Evolutionary conservation across 1,139 yeast genomes (phyloP).

Genomic region (Yamadazyma trypodendri): DNA sequence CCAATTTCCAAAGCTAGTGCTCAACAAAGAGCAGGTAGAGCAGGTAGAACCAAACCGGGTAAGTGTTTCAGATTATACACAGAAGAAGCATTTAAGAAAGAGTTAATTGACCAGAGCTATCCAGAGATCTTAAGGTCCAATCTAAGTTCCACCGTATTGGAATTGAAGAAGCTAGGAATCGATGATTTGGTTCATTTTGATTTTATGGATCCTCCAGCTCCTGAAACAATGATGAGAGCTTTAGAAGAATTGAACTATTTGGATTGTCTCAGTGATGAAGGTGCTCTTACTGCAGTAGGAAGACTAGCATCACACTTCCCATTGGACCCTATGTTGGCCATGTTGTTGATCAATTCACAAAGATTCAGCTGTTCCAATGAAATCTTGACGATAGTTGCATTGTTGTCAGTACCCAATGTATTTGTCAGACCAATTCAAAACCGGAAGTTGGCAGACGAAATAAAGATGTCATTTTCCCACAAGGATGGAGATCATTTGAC

Average conservation of each 20-base stretch:
- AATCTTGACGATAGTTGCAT: constrained; percentile 81
- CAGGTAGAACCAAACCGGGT: constrained; percentile 99
- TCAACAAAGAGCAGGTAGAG: constrained; percentile 99
- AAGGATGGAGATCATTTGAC: constrained; percentile 96
- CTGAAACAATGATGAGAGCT: constrained; percentile 99
- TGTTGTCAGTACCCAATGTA: constrained; percentile 91
- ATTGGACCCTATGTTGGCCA: constrained; percentile 92
- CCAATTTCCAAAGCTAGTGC: constrained; percentile 98
- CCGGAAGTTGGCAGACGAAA: constrained; percentile 88
- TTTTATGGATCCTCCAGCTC: constrained; percentile 99
- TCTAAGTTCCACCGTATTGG: constrained; percentile 87
- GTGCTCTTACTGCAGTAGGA: constrained; percentile 85
- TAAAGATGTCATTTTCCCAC: constrained; percentile 84
- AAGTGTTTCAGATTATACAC: constrained; percentile 95
- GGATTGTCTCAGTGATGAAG: constrained; percentile 88
- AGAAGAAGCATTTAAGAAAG: constrained; percentile 94
- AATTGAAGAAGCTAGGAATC: constrained; percentile 87
- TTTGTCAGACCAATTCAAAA: constrained; percentile 91
- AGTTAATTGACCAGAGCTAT: constrained; percentile 89
- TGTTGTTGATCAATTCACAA: constrained; percentile 84
- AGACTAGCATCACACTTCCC: constrained; percentile 92
- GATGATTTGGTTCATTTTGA: constrained; percentile 97
- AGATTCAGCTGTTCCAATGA: constrained; percentile 87
- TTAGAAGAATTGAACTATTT: constrained; percentile 90
- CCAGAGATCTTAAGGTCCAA: constrained; percentile 94